Base-by-base conservation (phyloP, 2,329 filamentous ascomycete species). In the Colletotrichum scovillei region DNA sequence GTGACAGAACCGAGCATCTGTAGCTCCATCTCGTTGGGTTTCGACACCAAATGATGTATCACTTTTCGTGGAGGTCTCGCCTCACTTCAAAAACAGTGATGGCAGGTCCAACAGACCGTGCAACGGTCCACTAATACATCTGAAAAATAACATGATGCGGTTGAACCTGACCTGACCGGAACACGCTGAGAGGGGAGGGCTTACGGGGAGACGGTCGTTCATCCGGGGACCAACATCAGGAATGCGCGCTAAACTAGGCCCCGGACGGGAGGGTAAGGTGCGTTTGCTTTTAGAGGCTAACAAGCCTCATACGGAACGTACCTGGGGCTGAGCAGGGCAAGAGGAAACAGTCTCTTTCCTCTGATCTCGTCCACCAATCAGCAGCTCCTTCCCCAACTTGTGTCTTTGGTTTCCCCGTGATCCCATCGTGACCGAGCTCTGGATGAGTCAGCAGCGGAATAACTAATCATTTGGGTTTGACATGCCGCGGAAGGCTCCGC, bases 401-500 rank as follows among this genome's bases (percentile, higher is more conserved):
- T n/a, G 19, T 35, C 38, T 19, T 42, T 2, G 11, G 38, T 1
- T 38, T n/a, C 24, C 56, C 42, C 63, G 57, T 46, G 16, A 24
- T n/a, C 11, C 32, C 32, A 35, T 35, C 22, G 9, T 16, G 32
- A 24, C 14, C 49, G n/a, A 32, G 14, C 5, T 6, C 5, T 4
- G 4, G 67, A 69, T 73, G 67, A 73, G 30, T 73, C 63, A 73
- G 67, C 71, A 65, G 6, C 7, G 1, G 2, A 24, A 30, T 65
- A 60, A 73, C 60, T 73, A 66, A 73, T 73, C 67, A 58, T n/a
- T 49, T 22, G 49, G 42, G 28, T 35, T 35, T 38, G 12, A 11
- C 19, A 28, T 16, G 46, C 59, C 59, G 59, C 56, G 32, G 49
- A 63, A 58, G 32, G 52, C 59, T 63, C 69, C 58, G 69, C 42